Evolutionary conservation across 1,284 basidiomycete genomes (phyloP), one percentile per base, ranked within the genome.

Genomic region (Veloporphyrellus conicus): DNA sequence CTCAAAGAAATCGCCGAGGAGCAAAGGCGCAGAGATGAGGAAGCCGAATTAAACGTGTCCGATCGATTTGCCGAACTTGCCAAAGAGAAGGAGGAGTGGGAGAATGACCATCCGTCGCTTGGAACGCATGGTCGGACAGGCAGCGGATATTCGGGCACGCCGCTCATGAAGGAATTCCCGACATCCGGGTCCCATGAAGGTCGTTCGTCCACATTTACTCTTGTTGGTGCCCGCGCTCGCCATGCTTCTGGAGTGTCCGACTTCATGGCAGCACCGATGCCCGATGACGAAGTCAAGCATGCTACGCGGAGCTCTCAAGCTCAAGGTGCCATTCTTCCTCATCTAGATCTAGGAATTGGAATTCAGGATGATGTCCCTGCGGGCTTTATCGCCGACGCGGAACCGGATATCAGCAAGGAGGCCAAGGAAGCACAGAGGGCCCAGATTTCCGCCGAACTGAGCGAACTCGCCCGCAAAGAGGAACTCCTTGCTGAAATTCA

Each of bases 1-100:
- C 73, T 95, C 32, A 76, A 77, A 54, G 86, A 93, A 67, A 87
- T 93, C 47, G 76, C 82, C 54, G 79, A 80, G 53, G 90, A 93
- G 61, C 81, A 87, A 55, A 79, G 77, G 53, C 79, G 79, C 47
- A 77, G 77, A 50, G 86, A 93, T 53, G 81, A 82, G 56, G 83
- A 84, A 59, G 84, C 87, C 25, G 90, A 93, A 53, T 71, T 79
- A 12, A 76, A 81, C 41, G 88, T 91, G 36, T 84, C 90, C 2
- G 79, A 81, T 45, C 75, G 81, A 35, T 84, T 94, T 64, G 76
- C 75, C 20, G 76, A 74, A 40, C 71, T 91, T 38, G 74, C 81
- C 33, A 73, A 75, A 39, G 92, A 96, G 63, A 82, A 86, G 46
- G 79, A 79, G 33, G 79, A 85, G 50, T 97, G 93, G 94, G 92